These are phyloP conservation scores for Fusarium bulbicola DNA, from an alignment of 2,329 filamentous ascomycete species.

Conservation along the genomic window DNA sequence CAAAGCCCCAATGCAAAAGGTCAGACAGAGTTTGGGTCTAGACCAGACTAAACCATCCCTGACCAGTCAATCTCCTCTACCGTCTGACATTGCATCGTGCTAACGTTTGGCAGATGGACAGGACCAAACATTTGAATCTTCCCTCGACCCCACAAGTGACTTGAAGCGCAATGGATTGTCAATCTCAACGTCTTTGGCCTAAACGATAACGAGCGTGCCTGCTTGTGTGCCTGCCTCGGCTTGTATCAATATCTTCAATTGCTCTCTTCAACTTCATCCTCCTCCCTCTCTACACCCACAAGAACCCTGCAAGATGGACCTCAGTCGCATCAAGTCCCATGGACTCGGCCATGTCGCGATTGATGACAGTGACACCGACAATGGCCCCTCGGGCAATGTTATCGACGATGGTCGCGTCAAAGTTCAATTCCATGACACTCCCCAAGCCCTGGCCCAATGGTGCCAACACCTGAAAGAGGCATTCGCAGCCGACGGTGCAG, in stretches of 20 bases:
- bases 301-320: constrained; percentile 32
- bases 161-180: background rate
- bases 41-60: background rate
- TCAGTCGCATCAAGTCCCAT: constrained; percentile 42
- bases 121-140: background rate
- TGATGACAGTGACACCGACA: constrained; percentile 29
- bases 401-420: constrained; percentile 45
- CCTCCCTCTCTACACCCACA: background rate
- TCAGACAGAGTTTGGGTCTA: constrained; percentile 11
- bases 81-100: background rate
- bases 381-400: constrained; percentile 40
- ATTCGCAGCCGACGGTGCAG: constrained; percentile 2
- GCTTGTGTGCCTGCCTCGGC: background rate
- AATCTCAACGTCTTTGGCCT: background rate
- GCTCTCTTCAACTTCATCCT: background rate
- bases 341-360: constrained; percentile 42
- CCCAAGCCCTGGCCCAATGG: constrained; percentile 41
- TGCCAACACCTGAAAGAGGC: constrained; percentile 35
- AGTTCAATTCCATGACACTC: constrained; percentile 44
- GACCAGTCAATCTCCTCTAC: background rate
- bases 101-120: background rate
- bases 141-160: constrained; percentile 10
- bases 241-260: background rate
- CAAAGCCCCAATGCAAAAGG: background rate
- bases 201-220: background rate